phyloP scores from a whole-genome alignment of 2,329 filamentous ascomycete species.

The Beauveria medogensis region DNA sequence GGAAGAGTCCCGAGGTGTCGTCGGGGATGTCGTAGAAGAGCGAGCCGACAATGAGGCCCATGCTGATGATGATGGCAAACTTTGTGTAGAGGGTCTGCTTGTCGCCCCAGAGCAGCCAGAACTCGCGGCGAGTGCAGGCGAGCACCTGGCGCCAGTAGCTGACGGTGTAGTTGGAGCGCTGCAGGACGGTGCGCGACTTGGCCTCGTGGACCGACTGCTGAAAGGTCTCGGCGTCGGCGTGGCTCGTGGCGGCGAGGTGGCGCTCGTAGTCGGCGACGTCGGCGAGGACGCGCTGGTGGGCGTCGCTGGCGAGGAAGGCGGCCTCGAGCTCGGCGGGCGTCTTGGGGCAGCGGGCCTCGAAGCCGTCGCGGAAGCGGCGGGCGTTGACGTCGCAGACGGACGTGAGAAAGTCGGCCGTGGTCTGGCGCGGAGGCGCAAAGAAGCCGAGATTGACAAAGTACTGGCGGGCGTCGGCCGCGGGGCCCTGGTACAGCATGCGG shows the following conservation, averaged over 20 bases:
- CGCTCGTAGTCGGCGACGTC: slow-evolving; percentile 47
- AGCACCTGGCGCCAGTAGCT: slow-evolving; percentile 64
- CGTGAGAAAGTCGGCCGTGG: slow-evolving; percentile 67
- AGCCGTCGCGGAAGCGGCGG: slow-evolving; percentile 56
- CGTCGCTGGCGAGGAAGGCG: slow-evolving; percentile 54
- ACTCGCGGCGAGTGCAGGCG: slow-evolving; percentile 62
- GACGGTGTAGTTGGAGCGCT: slow-evolving; percentile 67
- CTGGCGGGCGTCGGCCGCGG: slow-evolving; percentile 50
- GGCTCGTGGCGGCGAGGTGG: slow-evolving; percentile 42
- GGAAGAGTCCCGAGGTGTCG: slow-evolving; percentile 56
- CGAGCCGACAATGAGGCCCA: slow-evolving; percentile 66
- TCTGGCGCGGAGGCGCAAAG: slow-evolving; percentile 61
- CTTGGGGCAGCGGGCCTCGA: slow-evolving; percentile 56
- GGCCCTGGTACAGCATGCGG: slow-evolving; percentile 60
- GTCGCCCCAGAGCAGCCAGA: slow-evolving; percentile 72
- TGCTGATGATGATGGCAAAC: slow-evolving; percentile 68
- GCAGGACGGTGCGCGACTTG: slow-evolving; percentile 60
- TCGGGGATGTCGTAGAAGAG: slow-evolving; percentile 63
- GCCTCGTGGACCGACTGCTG: slow-evolving; percentile 58
- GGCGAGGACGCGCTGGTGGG: slow-evolving; percentile 49
- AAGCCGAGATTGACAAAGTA: slow-evolving; percentile 70
- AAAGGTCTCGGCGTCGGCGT: slow-evolving; percentile 55
- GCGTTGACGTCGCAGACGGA: slow-evolving; percentile 68
- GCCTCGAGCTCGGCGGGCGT: slow-evolving; percentile 59
- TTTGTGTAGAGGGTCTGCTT: slow-evolving; percentile 69